Percentiles rank a stretch among this genome's conserved stretches.
These are phyloP conservation scores for Metschnikowia amazonensis DNA, from an alignment of 805 yeast genomes.

Conservation along the genomic window DNA sequence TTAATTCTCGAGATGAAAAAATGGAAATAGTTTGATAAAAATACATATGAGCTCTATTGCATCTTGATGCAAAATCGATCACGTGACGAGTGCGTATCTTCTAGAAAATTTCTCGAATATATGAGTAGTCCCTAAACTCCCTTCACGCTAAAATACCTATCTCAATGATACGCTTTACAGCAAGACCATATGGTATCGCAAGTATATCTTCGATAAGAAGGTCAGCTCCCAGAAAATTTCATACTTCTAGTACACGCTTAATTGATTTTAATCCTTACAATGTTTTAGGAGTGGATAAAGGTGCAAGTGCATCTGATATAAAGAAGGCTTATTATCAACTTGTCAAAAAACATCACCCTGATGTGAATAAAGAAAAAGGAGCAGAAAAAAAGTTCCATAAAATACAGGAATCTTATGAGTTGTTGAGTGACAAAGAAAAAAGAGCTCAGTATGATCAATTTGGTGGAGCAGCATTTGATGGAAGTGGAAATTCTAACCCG, in stretches of 20 bases:
- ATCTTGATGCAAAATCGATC: not conserved
- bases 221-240: conserved; percentile 31
- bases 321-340: conserved; percentile 91
- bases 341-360: conserved; percentile 95
- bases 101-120: conserved; percentile 13
- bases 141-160: not conserved
- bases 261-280: conserved; percentile 73
- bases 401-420: conserved; percentile 91
- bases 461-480: conserved; percentile 82
- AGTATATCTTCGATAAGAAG: not conserved
- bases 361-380: conserved; percentile 84
- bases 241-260: conserved; percentile 29
- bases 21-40: not conserved
- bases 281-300: conserved; percentile 69
- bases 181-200: not conserved
- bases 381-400: conserved; percentile 90
- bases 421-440: conserved; percentile 79
- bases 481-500: conserved; percentile 50
- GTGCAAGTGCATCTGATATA: conserved; percentile 77
- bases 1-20: too few relatives aligned
- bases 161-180: conserved; percentile 4
- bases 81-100: conserved; percentile 14
- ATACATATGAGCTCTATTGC: not conserved
- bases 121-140: not conserved
- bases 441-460: conserved; percentile 86